Evolutionary conservation across 495 filamentous ascomycete species (phyloP), one percentile per base, ranked within the genome.

Genomic region (Aspergillus panamensis): DNA sequence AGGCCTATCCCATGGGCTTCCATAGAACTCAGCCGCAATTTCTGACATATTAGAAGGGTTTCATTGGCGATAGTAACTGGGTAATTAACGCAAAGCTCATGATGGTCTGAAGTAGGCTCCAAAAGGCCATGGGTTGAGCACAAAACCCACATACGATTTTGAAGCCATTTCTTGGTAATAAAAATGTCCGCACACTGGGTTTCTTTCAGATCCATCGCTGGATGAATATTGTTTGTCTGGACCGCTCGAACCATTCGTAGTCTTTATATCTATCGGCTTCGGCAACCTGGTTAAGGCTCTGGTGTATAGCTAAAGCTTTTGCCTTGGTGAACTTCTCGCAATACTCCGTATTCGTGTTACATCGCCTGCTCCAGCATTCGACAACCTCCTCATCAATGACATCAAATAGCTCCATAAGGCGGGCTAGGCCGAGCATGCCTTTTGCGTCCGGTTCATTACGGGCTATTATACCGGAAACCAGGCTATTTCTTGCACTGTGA

Each of bases 141-240:
- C 10, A 93, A 67, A 57, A 91, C 86, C 90, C 90, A 94, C 2
- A 88, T 80, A 64, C 87, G 86, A 25, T 87, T 88, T 61, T 89
- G 85, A n/a, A 93, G 80, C 90, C 90, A 95, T 65, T 89, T 84
- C 69, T 92, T 89, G 33, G 87, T 90, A 8, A 84, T 77, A 8
- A 83, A 77, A 8, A 91, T 73, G 63, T 95, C 89, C 16, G 83
- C 77, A 20, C 85, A 81, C 69, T 91, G 87, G 8, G 76, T 82
- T 54, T 92, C 84, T 35, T 86, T 78, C 42, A 90, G 62, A 33
- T 80, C 68, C 21, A 85, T 69, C 14, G 75, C 63, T 1, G 69
- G 65, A 2, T 72, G 57, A 25, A 73, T 72, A 31, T 74, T 75
- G 40, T 48, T 58, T 45, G 67, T 45, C 68, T 72, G 30, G 65